Evolutionary conservation across 192 early-diverging fungal species (phyloP), one percentile per base, ranked within the genome.

Genomic region (Gonapodya sp.): DNA sequence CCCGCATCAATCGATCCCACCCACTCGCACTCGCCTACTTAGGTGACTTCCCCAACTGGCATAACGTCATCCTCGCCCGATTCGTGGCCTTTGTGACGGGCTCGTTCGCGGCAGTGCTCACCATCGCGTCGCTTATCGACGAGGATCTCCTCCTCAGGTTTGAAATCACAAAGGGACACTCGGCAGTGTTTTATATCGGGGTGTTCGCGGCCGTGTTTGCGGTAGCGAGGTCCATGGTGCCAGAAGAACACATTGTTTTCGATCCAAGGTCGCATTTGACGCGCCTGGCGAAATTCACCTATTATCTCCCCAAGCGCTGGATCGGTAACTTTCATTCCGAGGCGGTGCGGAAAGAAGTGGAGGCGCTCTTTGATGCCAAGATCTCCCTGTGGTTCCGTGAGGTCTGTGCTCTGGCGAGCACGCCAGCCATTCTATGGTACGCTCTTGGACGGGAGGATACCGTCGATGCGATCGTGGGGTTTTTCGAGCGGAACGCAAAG

Each of bases 401-500:
- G 86, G 75, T 77, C 18, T 18, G 75, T 77, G 75, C 75, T 31
- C 75, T 77, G 75, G 34, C 31, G 8, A 77, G 95, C 35, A 93
- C 94, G 1, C 98, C 98, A 0, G 84, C 95, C 73, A 88, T 98
- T 14, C 89, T 99, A 36, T 93, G 92, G 81, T 87, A 83, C 37
- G n/a, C 77, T 0, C 35, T 81, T 90, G 14, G 93, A 94, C 85
- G 98, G 32, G 93, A 96, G 0, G 85, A 81, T 31, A 92, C 93
- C 83, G 90, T 92, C 31, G 94, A 92, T 30, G 82, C 87, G 34
- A 91, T 99, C 34, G 84, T 99, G 1, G 96, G 97, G 81, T 99
- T 99, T 82, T 96, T 99, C 84, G 88, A 94, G 35, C 95, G 97
- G 82, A 97, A 94, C 81, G 96, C 98, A 0, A 94, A 96, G 0